Conservation (phyloP, 2,329 filamentous ascomycete species). For the Pseudocercospora crystallina region DNA sequence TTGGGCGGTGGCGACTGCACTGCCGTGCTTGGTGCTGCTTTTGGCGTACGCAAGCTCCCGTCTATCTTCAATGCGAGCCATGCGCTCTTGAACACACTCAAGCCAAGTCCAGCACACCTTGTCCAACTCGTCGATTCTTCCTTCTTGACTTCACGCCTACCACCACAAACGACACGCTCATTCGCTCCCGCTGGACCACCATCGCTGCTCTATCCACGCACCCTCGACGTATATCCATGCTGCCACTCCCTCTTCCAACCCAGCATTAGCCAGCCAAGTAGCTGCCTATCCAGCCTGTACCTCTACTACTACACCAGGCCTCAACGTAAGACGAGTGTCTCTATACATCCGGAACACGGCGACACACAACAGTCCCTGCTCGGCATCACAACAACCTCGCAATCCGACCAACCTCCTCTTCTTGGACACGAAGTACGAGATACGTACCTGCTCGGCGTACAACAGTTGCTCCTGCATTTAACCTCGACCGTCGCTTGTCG, state of each 20-base stretch:
- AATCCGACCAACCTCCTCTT: constrained; percentile 7
- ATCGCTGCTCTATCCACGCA: neutral
- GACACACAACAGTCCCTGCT: constrained; percentile 5
- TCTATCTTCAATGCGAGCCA: neutral
- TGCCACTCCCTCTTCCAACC: neutral
- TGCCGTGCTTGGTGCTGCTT: neutral
- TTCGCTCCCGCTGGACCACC: neutral
- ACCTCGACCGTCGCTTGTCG: no score
- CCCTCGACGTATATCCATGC: neutral
- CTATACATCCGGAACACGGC: no score
- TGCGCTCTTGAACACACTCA: neutral
- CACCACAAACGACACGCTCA: neutral
- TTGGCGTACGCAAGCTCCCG: constrained; percentile 5
- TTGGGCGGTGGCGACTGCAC: neutral
- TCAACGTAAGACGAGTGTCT: no score
- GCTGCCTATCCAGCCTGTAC: no score
- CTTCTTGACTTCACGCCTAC: neutral
- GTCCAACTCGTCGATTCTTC: neutral
- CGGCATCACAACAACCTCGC: neutral
- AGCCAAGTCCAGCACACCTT: neutral
- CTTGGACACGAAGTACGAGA: neutral
- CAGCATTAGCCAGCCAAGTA: neutral
- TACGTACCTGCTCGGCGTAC: neutral
- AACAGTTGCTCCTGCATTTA: no score
- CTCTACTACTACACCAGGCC: no score